Evolutionary conservation across 495 filamentous ascomycete species (phyloP).

Genomic region (Cercophora newfieldiana): DNA sequence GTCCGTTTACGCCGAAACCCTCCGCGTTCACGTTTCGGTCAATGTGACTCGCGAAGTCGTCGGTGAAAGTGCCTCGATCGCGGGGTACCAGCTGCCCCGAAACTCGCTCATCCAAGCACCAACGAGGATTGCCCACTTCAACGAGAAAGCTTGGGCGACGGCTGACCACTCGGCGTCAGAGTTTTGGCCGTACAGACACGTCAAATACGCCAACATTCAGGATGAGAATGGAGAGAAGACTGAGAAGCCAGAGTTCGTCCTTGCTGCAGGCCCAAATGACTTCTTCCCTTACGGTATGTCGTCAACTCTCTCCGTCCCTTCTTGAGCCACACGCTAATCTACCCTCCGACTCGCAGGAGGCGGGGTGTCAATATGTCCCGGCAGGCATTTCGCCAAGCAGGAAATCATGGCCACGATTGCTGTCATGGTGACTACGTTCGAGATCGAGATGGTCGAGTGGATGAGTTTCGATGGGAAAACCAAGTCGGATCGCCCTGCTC

Average conservation of each 20-base stretch:
- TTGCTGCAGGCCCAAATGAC: constrained; percentile 7
- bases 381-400: constrained; percentile 39
- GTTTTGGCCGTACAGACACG: constrained; percentile 10
- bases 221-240: neutral
- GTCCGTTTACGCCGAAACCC: constrained; percentile 5
- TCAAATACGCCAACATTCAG: neutral
- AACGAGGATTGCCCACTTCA: neutral
- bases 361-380: constrained; percentile 37
- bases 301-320: neutral
- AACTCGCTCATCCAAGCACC: constrained; percentile 6
- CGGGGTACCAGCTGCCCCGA: neutral
- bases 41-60: constrained; percentile 10
- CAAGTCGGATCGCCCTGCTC: constrained; percentile 20
- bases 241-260: neutral
- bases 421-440: constrained; percentile 51
- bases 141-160: constrained; percentile 2
- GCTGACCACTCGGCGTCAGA: neutral
- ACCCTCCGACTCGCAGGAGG: neutral
- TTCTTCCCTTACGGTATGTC: constrained; percentile 9
- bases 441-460: constrained; percentile 46
- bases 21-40: constrained; percentile 3
- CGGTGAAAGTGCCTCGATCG: neutral
- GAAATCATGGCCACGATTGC: constrained; percentile 49
- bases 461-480: constrained; percentile 20
- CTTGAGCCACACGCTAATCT: neutral